Evolutionary conservation across 331 rosid genomes (phyloP), one percentile per base, ranked within the genome.

Genomic region (Acacia concinna): DNA sequence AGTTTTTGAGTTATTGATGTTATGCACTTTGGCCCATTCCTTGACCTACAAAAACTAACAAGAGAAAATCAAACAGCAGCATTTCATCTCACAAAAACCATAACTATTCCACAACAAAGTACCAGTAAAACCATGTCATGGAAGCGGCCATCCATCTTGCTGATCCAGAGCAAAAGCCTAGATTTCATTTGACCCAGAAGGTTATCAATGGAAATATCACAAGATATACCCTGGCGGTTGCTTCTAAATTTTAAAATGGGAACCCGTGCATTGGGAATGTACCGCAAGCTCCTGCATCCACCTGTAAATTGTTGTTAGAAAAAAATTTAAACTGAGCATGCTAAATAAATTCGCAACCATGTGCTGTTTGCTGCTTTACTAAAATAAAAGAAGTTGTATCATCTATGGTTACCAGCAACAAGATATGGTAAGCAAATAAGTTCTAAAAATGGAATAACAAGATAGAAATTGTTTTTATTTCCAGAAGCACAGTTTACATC

Each of bases 11-110:
- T 89, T 87, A 83, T 95, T 95, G 68, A 95, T 93, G 47, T 84
- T 86, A 71, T 93, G 96, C 21, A 90, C 86, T 90, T 91, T 95
- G 28, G 98, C 99, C 99, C 99, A 95, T 85, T 95, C 94, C 86
- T 95, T 95, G 63, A 95, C 97, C 99, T 95, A 86, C 90, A 87
- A 74, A 90, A 79, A 79, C 75, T 75, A 66, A 81, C 83, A 79
- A 75, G 64, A 79, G 71, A 77, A 60, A 62, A 75, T 85, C 85
- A 81, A 71, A 70, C 69, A 52, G 71, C 74, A 78, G 71, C 65
- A 78, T 63, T 74, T 78, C 77, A 68, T 57, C 74, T 38, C 69
- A 60, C 23, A 73, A 79, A 25, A 75, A 46, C 52, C 67, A 69
- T 46, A 27, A 40, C 78, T 60, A 46, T 52, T 73, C 83, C 83